These are phyloP conservation scores for Chaetomium cochliodes DNA, from an alignment of 495 filamentous ascomycete species.

Conservation along the genomic window DNA sequence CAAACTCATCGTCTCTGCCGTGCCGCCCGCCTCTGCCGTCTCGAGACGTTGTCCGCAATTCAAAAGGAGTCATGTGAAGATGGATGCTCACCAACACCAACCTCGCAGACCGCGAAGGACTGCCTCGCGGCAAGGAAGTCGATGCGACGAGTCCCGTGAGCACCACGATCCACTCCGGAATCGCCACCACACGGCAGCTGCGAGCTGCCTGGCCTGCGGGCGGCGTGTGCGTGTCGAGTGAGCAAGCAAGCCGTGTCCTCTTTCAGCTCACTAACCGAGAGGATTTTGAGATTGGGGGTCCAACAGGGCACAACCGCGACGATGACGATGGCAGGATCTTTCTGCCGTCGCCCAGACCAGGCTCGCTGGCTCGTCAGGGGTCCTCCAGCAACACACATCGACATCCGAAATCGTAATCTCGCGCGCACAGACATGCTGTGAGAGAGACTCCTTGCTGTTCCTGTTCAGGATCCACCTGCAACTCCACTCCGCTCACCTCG, in stretches of 20 bases:
- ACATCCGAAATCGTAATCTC: slow-evolving; percentile 1
- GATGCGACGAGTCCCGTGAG: slow-evolving; percentile 23
- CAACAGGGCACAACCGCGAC: background rate
- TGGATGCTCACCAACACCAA: background rate
- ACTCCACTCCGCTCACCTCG: background rate
- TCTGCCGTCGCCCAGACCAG: slow-evolving; percentile 6
- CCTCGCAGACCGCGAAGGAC: slow-evolving; percentile 17
- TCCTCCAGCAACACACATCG: slow-evolving; percentile 7
- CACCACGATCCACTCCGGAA: slow-evolving; percentile 11
- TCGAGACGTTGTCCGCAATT: background rate
- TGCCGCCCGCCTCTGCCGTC: background rate
- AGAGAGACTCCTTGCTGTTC: background rate
- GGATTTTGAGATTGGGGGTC: background rate
- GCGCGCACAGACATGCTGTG: background rate
- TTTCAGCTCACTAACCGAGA: slow-evolving; percentile 36
- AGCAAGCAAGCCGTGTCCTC: slow-evolving; percentile 20
- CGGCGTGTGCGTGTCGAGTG: slow-evolving; percentile 5
- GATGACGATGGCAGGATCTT: slow-evolving; percentile 7
- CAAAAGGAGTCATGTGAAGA: slow-evolving; percentile 18
- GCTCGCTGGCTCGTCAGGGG: too few species aligned
- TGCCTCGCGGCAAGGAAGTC: slow-evolving; percentile 5
- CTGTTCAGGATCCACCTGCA: background rate
- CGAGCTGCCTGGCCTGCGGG: slow-evolving; percentile 10
- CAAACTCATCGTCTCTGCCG: background rate
- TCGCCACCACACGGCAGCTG: slow-evolving; percentile 19